Conservation (phyloP, 306 rosid species). For the Pachyrhizus erosus region DNA sequence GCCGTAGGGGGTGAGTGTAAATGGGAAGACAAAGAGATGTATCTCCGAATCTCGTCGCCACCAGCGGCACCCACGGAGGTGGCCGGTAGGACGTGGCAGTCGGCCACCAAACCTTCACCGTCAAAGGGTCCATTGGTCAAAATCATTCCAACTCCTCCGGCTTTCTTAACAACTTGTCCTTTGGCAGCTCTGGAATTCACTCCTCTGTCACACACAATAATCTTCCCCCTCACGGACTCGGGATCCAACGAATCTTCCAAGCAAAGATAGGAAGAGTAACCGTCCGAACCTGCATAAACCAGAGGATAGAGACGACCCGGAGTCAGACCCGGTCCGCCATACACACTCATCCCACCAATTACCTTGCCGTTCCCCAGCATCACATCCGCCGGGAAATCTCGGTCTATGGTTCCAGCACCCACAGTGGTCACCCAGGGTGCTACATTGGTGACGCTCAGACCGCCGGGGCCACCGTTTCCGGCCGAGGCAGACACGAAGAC, state of each 20-base stretch:
- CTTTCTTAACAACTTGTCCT: constrained; percentile 76
- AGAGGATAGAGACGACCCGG: constrained; percentile 70
- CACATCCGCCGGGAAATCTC: constrained; percentile 84
- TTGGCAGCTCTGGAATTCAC: constrained; percentile 77
- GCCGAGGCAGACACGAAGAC: constrained; percentile 82
- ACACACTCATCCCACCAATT: constrained; percentile 65
- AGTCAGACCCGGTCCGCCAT: constrained; percentile 75
- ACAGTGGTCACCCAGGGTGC: constrained; percentile 93
- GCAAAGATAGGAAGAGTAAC: constrained; percentile 84
- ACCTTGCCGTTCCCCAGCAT: constrained; percentile 72
- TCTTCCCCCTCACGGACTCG: constrained; percentile 58
- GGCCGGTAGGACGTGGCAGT: constrained; percentile 85
- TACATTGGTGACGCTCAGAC: constrained; percentile 74
- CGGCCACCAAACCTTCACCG: constrained; percentile 91
- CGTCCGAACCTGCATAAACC: constrained; percentile 71
- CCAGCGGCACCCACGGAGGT: constrained; percentile 71
- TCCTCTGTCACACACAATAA: constrained; percentile 83
- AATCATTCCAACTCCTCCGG: constrained; percentile 85
- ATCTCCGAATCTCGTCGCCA: constrained; percentile 66
- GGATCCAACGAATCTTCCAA: constrained; percentile 73
- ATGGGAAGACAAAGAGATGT: constrained; percentile 47
- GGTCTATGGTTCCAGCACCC: constrained; percentile 88
- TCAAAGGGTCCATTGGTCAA: constrained; percentile 81
- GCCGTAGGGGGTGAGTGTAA: constrained; percentile 60
- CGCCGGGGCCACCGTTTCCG: constrained; percentile 89